These are phyloP conservation scores for Scutellaria minor DNA, from an alignment of 257 asterid species.

Conservation along the genomic window DNA sequence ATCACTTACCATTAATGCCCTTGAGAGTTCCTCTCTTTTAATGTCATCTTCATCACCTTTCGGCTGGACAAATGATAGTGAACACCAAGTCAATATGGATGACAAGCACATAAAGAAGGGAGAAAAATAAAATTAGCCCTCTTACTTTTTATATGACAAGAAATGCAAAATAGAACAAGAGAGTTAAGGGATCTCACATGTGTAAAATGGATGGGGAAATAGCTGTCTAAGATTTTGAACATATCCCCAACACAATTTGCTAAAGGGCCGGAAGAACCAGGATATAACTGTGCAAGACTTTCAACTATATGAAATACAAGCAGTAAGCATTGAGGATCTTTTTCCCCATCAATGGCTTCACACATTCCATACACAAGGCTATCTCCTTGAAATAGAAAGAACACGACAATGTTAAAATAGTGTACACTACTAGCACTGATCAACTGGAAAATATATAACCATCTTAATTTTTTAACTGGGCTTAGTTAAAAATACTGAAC, in stretches of 20 bases:
- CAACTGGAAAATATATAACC: neutral
- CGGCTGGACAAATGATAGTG: conserved; percentile 54
- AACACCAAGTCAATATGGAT: conserved; percentile 39
- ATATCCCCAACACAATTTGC: conserved; percentile 68
- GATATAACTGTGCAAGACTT: conserved; percentile 61
- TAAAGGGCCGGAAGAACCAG: conserved; percentile 67
- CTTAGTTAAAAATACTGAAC: conserved; percentile 4
- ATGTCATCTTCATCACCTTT: conserved; percentile 66
- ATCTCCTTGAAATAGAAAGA: conserved; percentile 63
- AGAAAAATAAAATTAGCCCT: neutral
- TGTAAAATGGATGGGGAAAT: conserved; percentile 91
- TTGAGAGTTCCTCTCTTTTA: conserved; percentile 78
- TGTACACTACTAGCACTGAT: conserved; percentile 21
- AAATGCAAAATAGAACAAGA: conserved; percentile 24
- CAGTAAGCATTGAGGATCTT: conserved; percentile 88
- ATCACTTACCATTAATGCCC: conserved; percentile 81
- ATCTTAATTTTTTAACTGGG: neutral
- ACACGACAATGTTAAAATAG: conserved; percentile 28
- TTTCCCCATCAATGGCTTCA: conserved; percentile 89
- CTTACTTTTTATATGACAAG: conserved; percentile 26
- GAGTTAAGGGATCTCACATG: conserved; percentile 66
- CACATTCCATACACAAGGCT: conserved; percentile 72
- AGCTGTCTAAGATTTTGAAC: conserved; percentile 74
- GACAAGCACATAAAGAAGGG: conserved; percentile 18
- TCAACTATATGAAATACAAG: conserved; percentile 71